A percentile compares a stretch with the other conserved stretches of the same genome.
Conservation (phyloP, 441 rosid genomes). For the Brassica balearica region DNA sequence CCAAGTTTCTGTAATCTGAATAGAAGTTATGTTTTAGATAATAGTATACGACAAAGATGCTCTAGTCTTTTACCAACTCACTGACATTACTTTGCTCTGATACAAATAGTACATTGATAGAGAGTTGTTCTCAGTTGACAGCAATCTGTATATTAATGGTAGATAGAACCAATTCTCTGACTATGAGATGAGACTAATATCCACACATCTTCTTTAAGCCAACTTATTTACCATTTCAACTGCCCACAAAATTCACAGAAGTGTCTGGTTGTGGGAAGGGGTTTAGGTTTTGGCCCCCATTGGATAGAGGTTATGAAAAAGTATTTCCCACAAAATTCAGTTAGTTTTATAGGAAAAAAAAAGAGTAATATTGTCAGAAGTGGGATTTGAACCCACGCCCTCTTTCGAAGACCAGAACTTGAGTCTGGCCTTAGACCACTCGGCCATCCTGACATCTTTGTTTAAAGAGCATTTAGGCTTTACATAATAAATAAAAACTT, state of each 20-base stretch:
- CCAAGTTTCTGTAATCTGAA: neutral
- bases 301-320: too few species aligned
- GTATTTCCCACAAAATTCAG: too few species aligned
- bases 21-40: neutral
- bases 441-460: constrained; percentile 83
- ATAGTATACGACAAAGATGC: too few species aligned
- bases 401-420: constrained; percentile 88
- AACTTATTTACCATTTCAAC: neutral
- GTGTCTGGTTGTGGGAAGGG: too few species aligned
- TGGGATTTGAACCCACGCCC: constrained; percentile 97
- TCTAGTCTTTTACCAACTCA: too few species aligned
- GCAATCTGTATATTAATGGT: constrained; percentile 3
- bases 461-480: neutral
- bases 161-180: constrained; percentile 25
- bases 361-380: constrained; percentile 68
- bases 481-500: too few species aligned
- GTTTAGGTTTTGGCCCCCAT: too few species aligned
- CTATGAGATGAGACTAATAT: neutral
- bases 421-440: constrained; percentile 99
- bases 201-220: neutral
- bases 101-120: too few species aligned
- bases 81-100: too few species aligned
- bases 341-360: too few species aligned
- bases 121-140: neutral
- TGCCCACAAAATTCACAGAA: neutral